Evolutionary conservation across 176 grass and related monocot genomes (phyloP).

Genomic region (Pharus latifolius): DNA sequence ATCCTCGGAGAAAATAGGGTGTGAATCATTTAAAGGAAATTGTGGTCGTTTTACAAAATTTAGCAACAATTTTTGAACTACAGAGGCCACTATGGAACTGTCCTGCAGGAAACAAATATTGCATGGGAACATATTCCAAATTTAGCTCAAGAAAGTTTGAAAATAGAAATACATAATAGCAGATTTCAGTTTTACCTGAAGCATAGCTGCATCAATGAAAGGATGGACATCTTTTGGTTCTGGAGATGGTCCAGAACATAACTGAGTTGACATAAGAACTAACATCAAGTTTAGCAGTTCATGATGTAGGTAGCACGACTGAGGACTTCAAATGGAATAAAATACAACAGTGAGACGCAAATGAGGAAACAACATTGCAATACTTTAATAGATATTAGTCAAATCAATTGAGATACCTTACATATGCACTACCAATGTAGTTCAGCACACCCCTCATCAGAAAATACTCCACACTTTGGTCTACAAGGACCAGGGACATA

Average conservation of each 20-base stretch:
- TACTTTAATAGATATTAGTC: background rate
- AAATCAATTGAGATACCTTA: conserved; percentile 66
- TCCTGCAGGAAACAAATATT: conserved; percentile 54
- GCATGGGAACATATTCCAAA: conserved; percentile 22
- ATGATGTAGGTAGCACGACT: conserved; percentile 81
- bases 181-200: conserved; percentile 60
- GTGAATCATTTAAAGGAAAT: conserved; percentile 50
- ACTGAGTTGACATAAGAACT: conserved; percentile 95
- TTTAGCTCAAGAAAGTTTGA: conserved; percentile 4
- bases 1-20: conserved; percentile 69
- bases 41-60: conserved; percentile 76
- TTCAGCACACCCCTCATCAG: conserved; percentile 68
- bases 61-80: conserved; percentile 63
- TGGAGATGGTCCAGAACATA: conserved; percentile 93
- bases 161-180: conserved; percentile 14
- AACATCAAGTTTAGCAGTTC: conserved; percentile 95
- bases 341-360: conserved; percentile 26
- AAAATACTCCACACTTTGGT: conserved; percentile 62
- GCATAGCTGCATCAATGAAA: conserved; percentile 91
- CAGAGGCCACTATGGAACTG: conserved; percentile 42
- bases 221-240: conserved; percentile 90
- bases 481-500: conserved; percentile 33
- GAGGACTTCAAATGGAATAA: conserved; percentile 51
- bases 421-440: conserved; percentile 75
- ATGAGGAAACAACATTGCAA: background rate